Conservation (phyloP, 352 stramenopile genomes). For the Globisporangium paddicum region DNA sequence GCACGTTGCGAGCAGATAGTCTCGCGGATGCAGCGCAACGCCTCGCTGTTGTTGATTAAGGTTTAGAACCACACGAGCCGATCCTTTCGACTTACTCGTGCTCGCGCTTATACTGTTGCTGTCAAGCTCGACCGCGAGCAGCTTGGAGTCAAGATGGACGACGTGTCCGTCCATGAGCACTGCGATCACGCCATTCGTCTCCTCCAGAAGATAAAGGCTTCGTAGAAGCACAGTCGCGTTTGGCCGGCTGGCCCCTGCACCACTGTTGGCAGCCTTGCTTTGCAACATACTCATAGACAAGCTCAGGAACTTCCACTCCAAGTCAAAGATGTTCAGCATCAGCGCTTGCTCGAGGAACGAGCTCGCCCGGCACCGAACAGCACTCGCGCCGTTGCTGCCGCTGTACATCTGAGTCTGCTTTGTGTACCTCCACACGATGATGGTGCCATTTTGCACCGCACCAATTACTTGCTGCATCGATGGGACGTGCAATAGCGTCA, state of each 20-base stretch:
- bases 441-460: constrained; percentile 24
- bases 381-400: background rate
- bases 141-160: constrained; percentile 12
- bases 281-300: constrained; percentile 4
- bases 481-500: constrained; percentile 32
- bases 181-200: constrained; percentile 19
- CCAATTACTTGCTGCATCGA: constrained; percentile 38
- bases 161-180: constrained; percentile 16
- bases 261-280: background rate
- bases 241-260: background rate
- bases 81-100: background rate
- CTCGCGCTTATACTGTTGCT: background rate
- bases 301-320: constrained; percentile 11
- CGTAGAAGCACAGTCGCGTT: background rate
- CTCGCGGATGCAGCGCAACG: constrained; percentile 33
- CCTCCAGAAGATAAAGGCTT: constrained; percentile 18
- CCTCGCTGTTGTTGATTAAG: constrained; percentile 23
- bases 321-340: constrained; percentile 11
- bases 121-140: constrained; percentile 1
- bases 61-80: constrained; percentile 17
- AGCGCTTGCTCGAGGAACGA: constrained; percentile 31
- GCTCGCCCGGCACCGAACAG: constrained; percentile 17
- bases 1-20: constrained; percentile 35
- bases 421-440: constrained; percentile 33
- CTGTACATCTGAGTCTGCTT: background rate